Evolutionary conservation across 192 early-diverging fungal species (phyloP), one percentile per base, ranked within the genome.

Genomic region (Coemansia interrupta): DNA sequence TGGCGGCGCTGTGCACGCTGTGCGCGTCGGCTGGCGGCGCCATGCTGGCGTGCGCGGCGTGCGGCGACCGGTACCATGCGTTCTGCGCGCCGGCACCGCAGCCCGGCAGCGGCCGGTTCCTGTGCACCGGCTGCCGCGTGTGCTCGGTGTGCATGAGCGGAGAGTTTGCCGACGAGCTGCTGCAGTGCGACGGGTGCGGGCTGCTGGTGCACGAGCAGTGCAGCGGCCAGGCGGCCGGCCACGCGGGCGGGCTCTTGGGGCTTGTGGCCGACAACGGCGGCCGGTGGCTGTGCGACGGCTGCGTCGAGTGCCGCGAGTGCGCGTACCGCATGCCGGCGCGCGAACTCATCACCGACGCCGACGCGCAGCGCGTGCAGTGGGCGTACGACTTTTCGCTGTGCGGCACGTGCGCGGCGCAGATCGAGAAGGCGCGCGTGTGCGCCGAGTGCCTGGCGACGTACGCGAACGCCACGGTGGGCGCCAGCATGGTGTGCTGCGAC

Each of bases 401-500:
- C 36, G 75, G 83, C 1, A 44, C 40, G 8, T 87, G 85, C 46
- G 77, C 84, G 1, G 39, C 49, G 45, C 68, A 83, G 26, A 71
- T 81, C 11, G 75, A 68, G 12, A 71, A 74, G 18, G 85, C 73
- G 0, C 77, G 80, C 8, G 68, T 85, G 28, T 87, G 85, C 32
- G 83, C 83, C 10, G 60, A 78, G 29, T 87, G 85, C 65, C 44
- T 80, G 13, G 60, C 72, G n/a, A 66, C 81, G 5, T 83, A 87
- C 41, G 56, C 70, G 9, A 68, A 80, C 44, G 68, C 63, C 20
- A 66, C 72, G 36, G 69, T 81, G 48, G 81, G 80, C 52, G 70
- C 80, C 32, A 82, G 69, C 26, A 85, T 87, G 84, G 81, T 87
- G 14, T 81, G 80, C 66, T 87, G 84, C 54, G 85, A 87, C 43